These are phyloP conservation scores for Infundibulicybe gibba DNA, from an alignment of 768 basidiomycete species.

Conservation along the genomic window DNA sequence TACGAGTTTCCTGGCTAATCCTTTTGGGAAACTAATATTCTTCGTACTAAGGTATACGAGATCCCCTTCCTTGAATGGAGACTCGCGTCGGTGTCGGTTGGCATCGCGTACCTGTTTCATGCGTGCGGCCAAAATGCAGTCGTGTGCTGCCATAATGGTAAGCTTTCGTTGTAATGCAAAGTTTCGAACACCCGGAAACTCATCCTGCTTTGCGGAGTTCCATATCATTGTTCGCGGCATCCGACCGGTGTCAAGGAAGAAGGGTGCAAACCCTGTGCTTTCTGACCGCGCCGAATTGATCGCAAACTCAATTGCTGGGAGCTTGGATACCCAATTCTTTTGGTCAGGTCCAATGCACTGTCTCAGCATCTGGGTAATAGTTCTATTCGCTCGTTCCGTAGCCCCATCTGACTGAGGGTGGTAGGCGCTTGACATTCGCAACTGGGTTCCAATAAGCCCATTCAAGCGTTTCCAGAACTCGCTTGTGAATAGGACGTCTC, in stretches of 20 bases:
- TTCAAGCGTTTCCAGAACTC: too few relatives aligned
- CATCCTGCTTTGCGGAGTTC: constrained; percentile 1
- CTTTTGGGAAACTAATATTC: background rate
- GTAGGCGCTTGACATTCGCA: too few relatives aligned
- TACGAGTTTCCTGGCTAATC: background rate
- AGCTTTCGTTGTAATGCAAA: constrained; percentile 9
- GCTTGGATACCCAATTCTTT: too few relatives aligned
- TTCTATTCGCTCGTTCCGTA: too few relatives aligned
- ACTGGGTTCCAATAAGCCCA: too few relatives aligned
- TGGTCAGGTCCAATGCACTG: too few relatives aligned
- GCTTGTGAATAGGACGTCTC: too few relatives aligned
- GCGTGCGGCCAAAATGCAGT: background rate
- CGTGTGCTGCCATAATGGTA: background rate
- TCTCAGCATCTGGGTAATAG: too few relatives aligned
- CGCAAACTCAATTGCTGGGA: too few relatives aligned
- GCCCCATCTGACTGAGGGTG: too few relatives aligned
- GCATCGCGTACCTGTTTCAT: constrained; percentile 1
- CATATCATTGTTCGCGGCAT: constrained; percentile 10
- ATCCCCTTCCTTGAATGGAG: background rate
- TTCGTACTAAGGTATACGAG: background rate
- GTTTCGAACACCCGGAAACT: background rate
- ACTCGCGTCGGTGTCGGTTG: background rate
- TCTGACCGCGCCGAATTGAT: too few relatives aligned
- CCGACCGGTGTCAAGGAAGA: background rate
- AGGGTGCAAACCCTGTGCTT: too few relatives aligned